phyloP scores from a whole-genome alignment of 495 filamentous ascomycete genomes.

The Talaromyces trachyspermus region DNA sequence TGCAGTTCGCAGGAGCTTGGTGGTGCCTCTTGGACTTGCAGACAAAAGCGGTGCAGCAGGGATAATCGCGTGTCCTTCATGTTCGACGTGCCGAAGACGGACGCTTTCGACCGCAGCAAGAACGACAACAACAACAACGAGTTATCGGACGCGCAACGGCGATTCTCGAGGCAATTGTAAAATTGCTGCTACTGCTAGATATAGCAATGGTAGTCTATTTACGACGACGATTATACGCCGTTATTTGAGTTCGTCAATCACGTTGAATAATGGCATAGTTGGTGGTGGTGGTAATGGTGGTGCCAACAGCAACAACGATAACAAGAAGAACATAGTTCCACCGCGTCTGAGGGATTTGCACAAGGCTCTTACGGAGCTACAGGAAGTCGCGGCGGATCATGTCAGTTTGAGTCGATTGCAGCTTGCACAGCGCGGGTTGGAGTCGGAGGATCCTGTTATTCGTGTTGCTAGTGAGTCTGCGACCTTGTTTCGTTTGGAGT shows the following conservation, averaged over 20 bases:
- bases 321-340: conserved; percentile 26
- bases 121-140: neutral
- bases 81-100: conserved; percentile 26
- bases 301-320: conserved; percentile 12
- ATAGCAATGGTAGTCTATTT: too few relatives aligned
- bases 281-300: too few relatives aligned
- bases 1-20: conserved; percentile 1
- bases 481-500: neutral
- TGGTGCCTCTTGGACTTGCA: neutral
- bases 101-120: conserved; percentile 20
- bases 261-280: neutral
- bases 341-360: conserved; percentile 46
- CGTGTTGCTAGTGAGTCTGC: conserved; percentile 55
- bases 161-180: too few relatives aligned
- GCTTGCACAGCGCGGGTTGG: conserved; percentile 70
- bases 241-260: conserved; percentile 18
- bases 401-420: conserved; percentile 71
- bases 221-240: neutral
- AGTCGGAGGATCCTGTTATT: conserved; percentile 56
- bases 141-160: conserved; percentile 11
- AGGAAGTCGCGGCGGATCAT: conserved; percentile 53
- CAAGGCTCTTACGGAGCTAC: conserved; percentile 51
- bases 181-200: too few relatives aligned
- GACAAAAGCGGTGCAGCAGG: neutral
- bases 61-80: conserved; percentile 26